Conservation (phyloP, 1,139 yeast species). For the Sugiyamaella japonica region DNA sequence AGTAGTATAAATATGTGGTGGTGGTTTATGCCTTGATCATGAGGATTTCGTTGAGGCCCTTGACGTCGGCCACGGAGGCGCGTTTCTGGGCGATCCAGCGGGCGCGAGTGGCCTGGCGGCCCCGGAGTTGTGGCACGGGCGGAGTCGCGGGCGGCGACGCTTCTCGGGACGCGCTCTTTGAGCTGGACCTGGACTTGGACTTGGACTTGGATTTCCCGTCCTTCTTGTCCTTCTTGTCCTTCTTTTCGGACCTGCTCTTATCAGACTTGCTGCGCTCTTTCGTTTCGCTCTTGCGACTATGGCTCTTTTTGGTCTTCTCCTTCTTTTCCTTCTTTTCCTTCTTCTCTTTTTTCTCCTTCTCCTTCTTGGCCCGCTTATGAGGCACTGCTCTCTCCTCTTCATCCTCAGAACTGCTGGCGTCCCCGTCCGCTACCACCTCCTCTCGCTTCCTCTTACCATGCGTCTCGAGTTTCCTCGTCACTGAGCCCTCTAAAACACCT, state of each 20-base stretch:
- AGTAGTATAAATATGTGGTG: background rate
- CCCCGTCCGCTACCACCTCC: conserved; percentile 37
- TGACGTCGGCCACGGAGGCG: conserved; percentile 86
- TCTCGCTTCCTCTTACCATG: conserved; percentile 35
- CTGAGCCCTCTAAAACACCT: conserved; percentile 76
- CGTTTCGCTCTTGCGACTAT: conserved; percentile 31
- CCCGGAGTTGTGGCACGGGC: conserved; percentile 48
- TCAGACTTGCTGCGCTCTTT: conserved; percentile 31
- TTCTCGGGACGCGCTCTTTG: conserved; percentile 31
- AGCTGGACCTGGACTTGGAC: conserved; percentile 27
- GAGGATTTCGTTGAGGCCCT: conserved; percentile 86
- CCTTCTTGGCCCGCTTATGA: conserved; percentile 19
- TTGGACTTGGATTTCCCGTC: conserved; percentile 30
- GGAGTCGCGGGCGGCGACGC: conserved; percentile 26
- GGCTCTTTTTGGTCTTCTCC: conserved; percentile 35
- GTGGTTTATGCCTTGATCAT: conserved; percentile 52
- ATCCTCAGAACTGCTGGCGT: conserved; percentile 35
- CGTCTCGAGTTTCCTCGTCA: conserved; percentile 55
- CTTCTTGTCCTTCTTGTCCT: conserved; percentile 31
- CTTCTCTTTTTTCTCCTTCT: conserved; percentile 30
- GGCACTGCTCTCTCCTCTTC: conserved; percentile 34
- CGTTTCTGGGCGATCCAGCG: conserved; percentile 85
- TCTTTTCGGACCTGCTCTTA: no score
- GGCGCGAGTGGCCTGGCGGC: conserved; percentile 77
- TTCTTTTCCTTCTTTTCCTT: conserved; percentile 55